Evolutionary conservation across 2,329 filamentous ascomycete genomes (phyloP), one percentile per base, ranked within the genome.

Genomic region (Diplocarpon rosae): DNA sequence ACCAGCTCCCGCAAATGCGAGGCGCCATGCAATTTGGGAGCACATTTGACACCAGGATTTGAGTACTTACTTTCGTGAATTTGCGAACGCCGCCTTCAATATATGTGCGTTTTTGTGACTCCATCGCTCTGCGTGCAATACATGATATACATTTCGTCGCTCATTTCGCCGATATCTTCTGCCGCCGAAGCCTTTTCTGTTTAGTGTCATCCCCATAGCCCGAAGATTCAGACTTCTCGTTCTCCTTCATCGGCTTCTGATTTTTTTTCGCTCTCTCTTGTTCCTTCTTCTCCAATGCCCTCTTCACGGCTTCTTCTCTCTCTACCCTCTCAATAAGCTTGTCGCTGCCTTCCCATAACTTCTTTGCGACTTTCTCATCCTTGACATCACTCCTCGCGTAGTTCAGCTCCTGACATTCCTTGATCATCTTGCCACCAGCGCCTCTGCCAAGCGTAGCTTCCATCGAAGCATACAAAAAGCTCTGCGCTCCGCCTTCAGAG

Each of bases 301-400:
- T 57, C 49, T 71, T 74, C 39, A 76, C 66, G 8, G 88, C 88
- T 17, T 81, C 76, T 60, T 83, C 77, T 67, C 85, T 93, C 65
- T 96, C 89, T 12, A 82, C 75, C 55, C 75, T 74, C 62, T 93
- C 82, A 45, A 96, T 81, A 51, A 93, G 76, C 59, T 78, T 78
- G 58, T 95, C 89, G 59, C 85, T 95, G 47, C 85, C 80, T 60
- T 93, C 78, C 90, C 90, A 98, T 13, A 98, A 69, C 62, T 80
- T 77, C 72, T 93, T 88, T 47, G 87, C 88, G 27, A 85, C 66
- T 15, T 74, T 75, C 52, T 93, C 88, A 59, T 94, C 84, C 52
- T 74, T 73, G 36, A 95, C 72, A 57, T 95, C 89, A 20, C 67
- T 70, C 42, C 85, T 72, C 20, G 81, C 73, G 62, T 78, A 83